These are phyloP conservation scores for Penstemon eatonii DNA, from an alignment of 257 asterid genomes.

Conservation along the genomic window DNA sequence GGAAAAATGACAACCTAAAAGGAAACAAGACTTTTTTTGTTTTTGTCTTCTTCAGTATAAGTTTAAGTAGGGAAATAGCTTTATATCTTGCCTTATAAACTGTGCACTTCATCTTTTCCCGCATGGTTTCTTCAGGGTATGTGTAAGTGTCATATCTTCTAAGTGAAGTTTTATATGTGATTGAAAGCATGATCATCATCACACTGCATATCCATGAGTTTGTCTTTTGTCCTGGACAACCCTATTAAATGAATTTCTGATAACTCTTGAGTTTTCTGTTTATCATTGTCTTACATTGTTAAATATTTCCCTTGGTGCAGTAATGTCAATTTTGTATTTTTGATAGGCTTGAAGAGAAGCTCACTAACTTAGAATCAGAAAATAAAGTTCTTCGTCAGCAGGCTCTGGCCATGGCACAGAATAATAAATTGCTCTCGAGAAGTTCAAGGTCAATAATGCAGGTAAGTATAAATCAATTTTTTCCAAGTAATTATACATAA, in stretches of 20 bases:
- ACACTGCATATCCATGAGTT: too few species aligned
- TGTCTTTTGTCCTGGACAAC: neutral
- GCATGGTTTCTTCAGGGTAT: too few species aligned
- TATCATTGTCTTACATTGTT: constrained; percentile 23
- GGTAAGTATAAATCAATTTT: constrained; percentile 43
- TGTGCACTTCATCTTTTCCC: too few species aligned
- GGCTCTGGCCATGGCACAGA: constrained; percentile 96
- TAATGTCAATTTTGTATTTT: constrained; percentile 32
- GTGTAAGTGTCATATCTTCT: too few species aligned
- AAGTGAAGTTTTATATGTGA: too few species aligned
- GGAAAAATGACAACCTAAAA: neutral
- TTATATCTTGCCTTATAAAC: too few species aligned
- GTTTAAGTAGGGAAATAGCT: too few species aligned
- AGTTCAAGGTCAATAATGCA: constrained; percentile 85
- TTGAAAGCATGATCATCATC: too few species aligned
- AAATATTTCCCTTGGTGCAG: constrained; percentile 19
- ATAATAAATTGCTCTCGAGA: constrained; percentile 62
- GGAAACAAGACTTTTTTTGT: too few species aligned
- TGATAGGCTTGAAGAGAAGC: constrained; percentile 92
- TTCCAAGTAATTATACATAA: constrained; percentile 20
- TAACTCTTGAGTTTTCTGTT: constrained; percentile 5
- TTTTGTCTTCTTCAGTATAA: neutral
- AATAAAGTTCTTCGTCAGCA: constrained; percentile 98
- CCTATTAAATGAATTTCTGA: constrained; percentile 4
- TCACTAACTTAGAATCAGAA: constrained; percentile 87